These are phyloP conservation scores for Pythium scleroteichum DNA, from an alignment of 352 stramenopile species.

Conservation along the genomic window DNA sequence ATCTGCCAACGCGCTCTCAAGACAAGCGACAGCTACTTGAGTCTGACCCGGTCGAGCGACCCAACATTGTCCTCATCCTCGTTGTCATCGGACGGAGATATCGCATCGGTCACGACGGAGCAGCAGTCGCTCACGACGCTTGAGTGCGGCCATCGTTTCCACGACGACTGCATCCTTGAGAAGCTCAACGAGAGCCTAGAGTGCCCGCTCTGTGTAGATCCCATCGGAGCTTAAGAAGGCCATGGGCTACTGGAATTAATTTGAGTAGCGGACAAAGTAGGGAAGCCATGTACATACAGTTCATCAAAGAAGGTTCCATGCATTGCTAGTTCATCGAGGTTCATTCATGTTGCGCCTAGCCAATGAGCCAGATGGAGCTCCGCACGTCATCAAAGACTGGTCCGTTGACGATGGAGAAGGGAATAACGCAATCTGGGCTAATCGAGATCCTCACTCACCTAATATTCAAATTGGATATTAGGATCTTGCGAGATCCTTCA, in stretches of 20 bases:
- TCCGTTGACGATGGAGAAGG: no score
- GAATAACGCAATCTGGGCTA: no score
- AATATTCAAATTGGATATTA: no score
- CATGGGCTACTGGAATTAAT: no score
- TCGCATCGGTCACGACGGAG: conserved; percentile 29
- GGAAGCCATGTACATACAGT: background rate
- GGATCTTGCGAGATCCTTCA: no score
- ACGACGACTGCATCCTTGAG: conserved; percentile 84
- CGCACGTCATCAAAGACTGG: no score
- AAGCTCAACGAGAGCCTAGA: conserved; percentile 76
- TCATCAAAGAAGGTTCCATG: no score
- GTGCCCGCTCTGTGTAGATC: conserved; percentile 56
- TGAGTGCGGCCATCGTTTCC: conserved; percentile 80
- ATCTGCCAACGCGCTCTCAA: conserved; percentile 49
- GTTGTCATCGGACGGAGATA: conserved; percentile 26
- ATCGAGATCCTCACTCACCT: no score
- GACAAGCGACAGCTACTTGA: conserved; percentile 29
- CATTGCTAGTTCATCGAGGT: no score
- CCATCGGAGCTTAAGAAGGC: background rate
- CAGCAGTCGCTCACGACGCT: conserved; percentile 64
- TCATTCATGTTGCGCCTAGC: no score
- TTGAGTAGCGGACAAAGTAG: background rate
- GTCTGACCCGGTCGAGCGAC: conserved; percentile 26
- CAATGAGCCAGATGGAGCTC: no score
- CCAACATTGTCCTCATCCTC: conserved; percentile 28